These are phyloP conservation scores for Fragaria iinumae DNA, from an alignment of 306 rosid genomes.

Conservation along the genomic window DNA sequence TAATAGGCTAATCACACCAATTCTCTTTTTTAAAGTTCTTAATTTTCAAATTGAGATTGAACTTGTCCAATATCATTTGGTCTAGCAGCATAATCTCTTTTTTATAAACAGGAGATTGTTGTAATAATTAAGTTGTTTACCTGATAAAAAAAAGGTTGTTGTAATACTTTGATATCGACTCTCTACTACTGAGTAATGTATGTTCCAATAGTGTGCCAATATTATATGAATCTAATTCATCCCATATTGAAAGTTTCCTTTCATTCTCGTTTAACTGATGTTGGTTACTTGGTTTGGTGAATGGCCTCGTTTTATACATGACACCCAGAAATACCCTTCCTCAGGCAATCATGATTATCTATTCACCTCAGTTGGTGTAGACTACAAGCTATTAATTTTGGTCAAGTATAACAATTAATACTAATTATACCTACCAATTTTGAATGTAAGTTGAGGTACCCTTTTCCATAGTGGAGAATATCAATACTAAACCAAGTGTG, in stretches of 20 bases:
- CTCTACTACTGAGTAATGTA: neutral
- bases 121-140: too few species aligned
- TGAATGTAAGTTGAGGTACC: constrained; percentile 7
- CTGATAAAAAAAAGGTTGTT: too few species aligned
- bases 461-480: neutral
- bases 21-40: too few species aligned
- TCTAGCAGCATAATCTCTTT: too few species aligned
- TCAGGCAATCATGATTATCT: neutral
- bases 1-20: constrained; percentile 7
- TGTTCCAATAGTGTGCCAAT: neutral
- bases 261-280: neutral
- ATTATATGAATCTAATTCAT: neutral
- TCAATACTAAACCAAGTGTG: neutral
- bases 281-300: neutral
- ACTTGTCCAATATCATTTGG: too few species aligned
- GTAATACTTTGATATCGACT: neutral
- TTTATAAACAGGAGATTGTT: too few species aligned
- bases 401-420: neutral
- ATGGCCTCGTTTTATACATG: neutral
- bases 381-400: neutral
- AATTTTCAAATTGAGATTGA: neutral
- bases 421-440: neutral
- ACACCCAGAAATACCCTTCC: neutral
- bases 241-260: neutral
- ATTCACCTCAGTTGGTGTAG: constrained; percentile 1